phyloP scores from a whole-genome alignment of 2,329 filamentous ascomycete species.

The Ascochyta lentis region DNA sequence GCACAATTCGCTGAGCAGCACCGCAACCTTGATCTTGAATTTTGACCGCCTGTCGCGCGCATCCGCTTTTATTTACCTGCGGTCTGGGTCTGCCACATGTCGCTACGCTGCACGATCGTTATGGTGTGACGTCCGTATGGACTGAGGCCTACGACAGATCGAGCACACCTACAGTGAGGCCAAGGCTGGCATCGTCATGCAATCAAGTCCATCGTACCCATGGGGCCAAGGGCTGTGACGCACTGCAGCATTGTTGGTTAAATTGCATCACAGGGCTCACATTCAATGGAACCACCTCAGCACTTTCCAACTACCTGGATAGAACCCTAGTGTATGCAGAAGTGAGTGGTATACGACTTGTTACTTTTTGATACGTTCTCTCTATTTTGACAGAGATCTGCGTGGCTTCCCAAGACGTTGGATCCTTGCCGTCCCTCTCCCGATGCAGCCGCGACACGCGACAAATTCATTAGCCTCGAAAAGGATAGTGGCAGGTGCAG shows the following conservation, averaged over 20 bases:
- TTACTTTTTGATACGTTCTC: slow-evolving; percentile 27
- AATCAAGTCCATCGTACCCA: slow-evolving; percentile 4
- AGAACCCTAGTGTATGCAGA: not conserved
- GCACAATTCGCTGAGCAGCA: slow-evolving; percentile 27
- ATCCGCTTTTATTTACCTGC: slow-evolving; percentile 28
- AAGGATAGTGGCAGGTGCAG: slow-evolving; percentile 16
- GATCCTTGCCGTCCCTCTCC: slow-evolving; percentile 32
- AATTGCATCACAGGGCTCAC: not conserved
- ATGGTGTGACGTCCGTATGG: slow-evolving; percentile 29
- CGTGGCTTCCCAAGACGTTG: slow-evolving; percentile 19
- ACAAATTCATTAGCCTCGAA: slow-evolving; percentile 20
- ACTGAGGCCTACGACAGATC: not conserved
- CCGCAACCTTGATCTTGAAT: slow-evolving; percentile 17
- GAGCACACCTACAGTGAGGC: slow-evolving; percentile 19
- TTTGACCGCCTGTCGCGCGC: slow-evolving; percentile 31
- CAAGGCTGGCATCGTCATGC: slow-evolving; percentile 20
- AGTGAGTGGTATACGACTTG: not conserved
- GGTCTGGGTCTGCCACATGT: slow-evolving; percentile 36
- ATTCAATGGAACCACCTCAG: not conserved
- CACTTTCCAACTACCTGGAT: not conserved
- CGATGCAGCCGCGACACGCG: slow-evolving; percentile 39
- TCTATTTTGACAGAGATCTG: slow-evolving; percentile 26
- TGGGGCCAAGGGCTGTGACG: slow-evolving; percentile 12
- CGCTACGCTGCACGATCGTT: slow-evolving; percentile 33
- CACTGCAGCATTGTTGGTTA: not conserved